Evolutionary conservation across 1,284 basidiomycete genomes (phyloP).

Genomic region (Phaffia rhodozyma): DNA sequence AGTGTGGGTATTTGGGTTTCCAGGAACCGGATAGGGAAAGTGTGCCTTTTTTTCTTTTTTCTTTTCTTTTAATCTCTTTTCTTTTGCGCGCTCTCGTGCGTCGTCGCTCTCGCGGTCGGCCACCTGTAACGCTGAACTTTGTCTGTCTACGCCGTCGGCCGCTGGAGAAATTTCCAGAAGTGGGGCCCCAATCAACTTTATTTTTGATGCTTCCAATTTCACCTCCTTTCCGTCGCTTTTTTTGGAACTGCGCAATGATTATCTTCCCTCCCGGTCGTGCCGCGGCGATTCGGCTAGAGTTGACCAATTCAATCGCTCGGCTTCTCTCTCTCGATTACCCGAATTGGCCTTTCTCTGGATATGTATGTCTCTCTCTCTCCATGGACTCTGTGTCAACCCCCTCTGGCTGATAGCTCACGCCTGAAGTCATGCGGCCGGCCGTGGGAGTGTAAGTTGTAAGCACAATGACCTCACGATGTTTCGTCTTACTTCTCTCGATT

Average conservation of each 20-base stretch:
- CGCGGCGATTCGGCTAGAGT: too few species aligned
- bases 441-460: background rate
- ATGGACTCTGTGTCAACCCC: too few species aligned
- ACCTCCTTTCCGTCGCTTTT: background rate
- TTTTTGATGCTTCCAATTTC: background rate
- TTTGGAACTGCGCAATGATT: background rate
- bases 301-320: too few species aligned
- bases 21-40: background rate
- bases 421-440: too few species aligned
- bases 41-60: background rate
- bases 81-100: background rate
- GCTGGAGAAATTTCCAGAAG: background rate
- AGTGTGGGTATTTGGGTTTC: background rate
- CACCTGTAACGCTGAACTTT: background rate
- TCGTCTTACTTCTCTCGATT: background rate
- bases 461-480: background rate
- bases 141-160: background rate
- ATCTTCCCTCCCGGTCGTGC: background rate
- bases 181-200: background rate
- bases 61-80: background rate
- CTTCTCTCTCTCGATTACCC: too few species aligned
- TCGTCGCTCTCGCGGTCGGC: background rate
- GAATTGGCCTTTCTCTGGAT: too few species aligned
- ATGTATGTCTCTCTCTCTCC: too few species aligned
- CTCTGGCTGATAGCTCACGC: too few species aligned